Percentiles rank a stretch among this genome's conserved stretches.
These are phyloP conservation scores for Lactarius deliciosus DNA, from an alignment of 768 basidiomycete species.

Conservation along the genomic window DNA sequence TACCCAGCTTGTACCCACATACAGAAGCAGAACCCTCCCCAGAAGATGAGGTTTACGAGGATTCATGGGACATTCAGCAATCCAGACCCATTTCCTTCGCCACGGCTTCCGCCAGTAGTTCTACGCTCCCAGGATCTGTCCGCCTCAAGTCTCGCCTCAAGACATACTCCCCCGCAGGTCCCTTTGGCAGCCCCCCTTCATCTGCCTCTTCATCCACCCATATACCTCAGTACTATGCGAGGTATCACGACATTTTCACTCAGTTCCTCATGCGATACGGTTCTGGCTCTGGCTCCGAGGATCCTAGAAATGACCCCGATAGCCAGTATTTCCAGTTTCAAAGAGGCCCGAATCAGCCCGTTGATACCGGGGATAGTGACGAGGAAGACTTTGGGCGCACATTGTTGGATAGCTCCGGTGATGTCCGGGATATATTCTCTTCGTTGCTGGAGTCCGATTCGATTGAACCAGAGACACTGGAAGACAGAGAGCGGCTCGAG, in stretches of 20 bases:
- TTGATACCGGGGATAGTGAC: slow-evolving; percentile 71
- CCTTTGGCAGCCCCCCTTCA: slow-evolving; percentile 34
- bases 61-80: slow-evolving; percentile 41
- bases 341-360: slow-evolving; percentile 63
- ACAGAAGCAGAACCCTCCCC: slow-evolving; percentile 54
- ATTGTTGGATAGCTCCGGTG: slow-evolving; percentile 44
- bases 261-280: slow-evolving; percentile 79
- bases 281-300: slow-evolving; percentile 58
- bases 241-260: slow-evolving; percentile 66
- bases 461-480: slow-evolving; percentile 63
- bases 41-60: slow-evolving; percentile 50
- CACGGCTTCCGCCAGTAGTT: slow-evolving; percentile 21
- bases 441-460: slow-evolving; percentile 60
- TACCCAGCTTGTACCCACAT: slow-evolving; percentile 67
- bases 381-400: slow-evolving; percentile 61
- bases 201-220: slow-evolving; percentile 36
- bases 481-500: slow-evolving; percentile 82
- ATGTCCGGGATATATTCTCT: slow-evolving; percentile 52
- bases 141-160: slow-evolving; percentile 31
- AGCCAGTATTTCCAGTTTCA: slow-evolving; percentile 66
- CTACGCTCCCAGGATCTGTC: slow-evolving; percentile 26
- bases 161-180: slow-evolving; percentile 28
- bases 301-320: slow-evolving; percentile 78
- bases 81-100: slow-evolving; percentile 32
- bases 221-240: slow-evolving; percentile 37